phyloP scores from a whole-genome alignment of 2,329 filamentous ascomycete genomes.

The Aureobasidium sp. region DNA sequence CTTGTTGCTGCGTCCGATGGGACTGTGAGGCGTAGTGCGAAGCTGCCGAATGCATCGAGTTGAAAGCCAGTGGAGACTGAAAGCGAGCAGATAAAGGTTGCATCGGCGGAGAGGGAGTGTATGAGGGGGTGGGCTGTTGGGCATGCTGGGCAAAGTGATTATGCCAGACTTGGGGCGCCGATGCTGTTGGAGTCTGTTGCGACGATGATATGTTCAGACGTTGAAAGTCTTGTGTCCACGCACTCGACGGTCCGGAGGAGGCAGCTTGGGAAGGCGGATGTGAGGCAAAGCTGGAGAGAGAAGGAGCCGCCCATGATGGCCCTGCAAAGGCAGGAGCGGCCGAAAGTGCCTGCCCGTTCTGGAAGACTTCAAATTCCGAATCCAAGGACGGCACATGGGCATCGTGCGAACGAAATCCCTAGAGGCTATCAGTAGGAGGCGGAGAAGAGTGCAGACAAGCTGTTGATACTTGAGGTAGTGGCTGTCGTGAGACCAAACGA shows the following conservation, averaged over 20 bases:
- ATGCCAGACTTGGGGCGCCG: constrained; percentile 33
- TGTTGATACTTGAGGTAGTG: constrained; percentile 46
- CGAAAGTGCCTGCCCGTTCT: constrained; percentile 42
- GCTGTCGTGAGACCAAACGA: constrained; percentile 50
- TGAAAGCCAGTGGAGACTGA: background rate
- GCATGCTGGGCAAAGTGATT: constrained; percentile 33
- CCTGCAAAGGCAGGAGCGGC: constrained; percentile 30
- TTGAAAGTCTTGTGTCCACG: constrained; percentile 46
- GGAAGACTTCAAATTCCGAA: constrained; percentile 63
- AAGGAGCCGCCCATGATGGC: constrained; percentile 28
- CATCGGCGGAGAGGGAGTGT: constrained; percentile 18
- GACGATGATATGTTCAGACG: constrained; percentile 37
- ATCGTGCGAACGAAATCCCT: constrained; percentile 58
- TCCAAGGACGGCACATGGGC: constrained; percentile 52
- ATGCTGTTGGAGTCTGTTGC: constrained; percentile 39
- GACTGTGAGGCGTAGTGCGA: background rate
- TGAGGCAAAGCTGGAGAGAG: constrained; percentile 26
- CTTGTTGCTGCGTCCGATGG: constrained; percentile 24
- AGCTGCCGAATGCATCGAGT: background rate
- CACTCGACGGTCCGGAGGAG: constrained; percentile 17
- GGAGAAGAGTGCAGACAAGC: no score
- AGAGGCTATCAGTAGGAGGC: constrained; percentile 19
- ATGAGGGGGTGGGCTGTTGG: background rate
- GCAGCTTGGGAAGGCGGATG: constrained; percentile 29
- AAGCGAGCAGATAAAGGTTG: constrained; percentile 20